phyloP scores from a whole-genome alignment of 2,329 filamentous ascomycete genomes.

The Juglanconis juglandina region DNA sequence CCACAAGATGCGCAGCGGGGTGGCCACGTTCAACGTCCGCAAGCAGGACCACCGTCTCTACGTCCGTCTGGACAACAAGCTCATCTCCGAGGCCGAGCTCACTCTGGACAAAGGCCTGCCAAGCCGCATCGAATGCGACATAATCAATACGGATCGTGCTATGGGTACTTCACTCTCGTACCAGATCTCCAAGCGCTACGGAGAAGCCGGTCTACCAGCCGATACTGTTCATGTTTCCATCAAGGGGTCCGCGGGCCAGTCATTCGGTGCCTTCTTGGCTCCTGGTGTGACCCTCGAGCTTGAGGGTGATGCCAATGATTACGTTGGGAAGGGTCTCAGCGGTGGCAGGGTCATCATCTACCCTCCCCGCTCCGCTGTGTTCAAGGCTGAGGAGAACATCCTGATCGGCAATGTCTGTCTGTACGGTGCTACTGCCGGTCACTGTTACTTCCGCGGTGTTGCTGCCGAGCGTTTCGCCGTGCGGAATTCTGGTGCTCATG shows the following conservation, averaged over 20 bases:
- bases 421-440: slow-evolving; percentile 88
- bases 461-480: slow-evolving; percentile 96
- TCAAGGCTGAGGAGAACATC: slow-evolving; percentile 94
- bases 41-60: slow-evolving; percentile 96
- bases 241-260: slow-evolving; percentile 93
- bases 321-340: slow-evolving; percentile 92
- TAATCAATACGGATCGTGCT: slow-evolving; percentile 93
- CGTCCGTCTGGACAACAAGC: slow-evolving; percentile 90
- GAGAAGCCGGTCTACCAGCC: slow-evolving; percentile 81
- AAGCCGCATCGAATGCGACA: slow-evolving; percentile 89
- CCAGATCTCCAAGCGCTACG: slow-evolving; percentile 89
- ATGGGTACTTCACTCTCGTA: slow-evolving; percentile 93
- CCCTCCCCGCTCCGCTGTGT: slow-evolving; percentile 82
- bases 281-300: slow-evolving; percentile 92
- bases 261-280: slow-evolving; percentile 90
- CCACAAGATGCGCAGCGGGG: slow-evolving; percentile 90
- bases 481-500: slow-evolving; percentile 90
- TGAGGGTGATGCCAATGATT: slow-evolving; percentile 94
- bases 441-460: slow-evolving; percentile 94
- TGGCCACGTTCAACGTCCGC: slow-evolving; percentile 94
- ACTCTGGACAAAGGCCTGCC: slow-evolving; percentile 92
- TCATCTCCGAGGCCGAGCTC: slow-evolving; percentile 91
- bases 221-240: slow-evolving; percentile 97
- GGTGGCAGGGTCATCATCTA: slow-evolving; percentile 92
- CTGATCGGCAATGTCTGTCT: slow-evolving; percentile 91